Evolutionary conservation across 495 filamentous ascomycete species (phyloP), one percentile per base, ranked within the genome.

Genomic region (Aspergillus funiculosus): DNA sequence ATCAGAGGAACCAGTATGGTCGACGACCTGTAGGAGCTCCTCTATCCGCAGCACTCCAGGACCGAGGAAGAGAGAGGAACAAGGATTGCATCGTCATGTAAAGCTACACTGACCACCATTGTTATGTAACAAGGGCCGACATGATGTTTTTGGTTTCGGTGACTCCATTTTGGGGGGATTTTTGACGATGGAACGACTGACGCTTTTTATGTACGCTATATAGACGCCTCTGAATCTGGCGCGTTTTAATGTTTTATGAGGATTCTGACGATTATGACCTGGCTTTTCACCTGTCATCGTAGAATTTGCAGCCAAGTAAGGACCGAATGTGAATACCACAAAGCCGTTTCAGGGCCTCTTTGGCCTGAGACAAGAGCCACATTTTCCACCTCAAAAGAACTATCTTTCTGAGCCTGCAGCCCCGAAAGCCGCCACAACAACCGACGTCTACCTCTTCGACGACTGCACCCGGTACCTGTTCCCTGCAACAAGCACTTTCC

Each of bases 391-490:
- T 77, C 77, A 0, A 58, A 81, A 18, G 67, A 68, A 68, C 13
- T 77, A 78, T 0, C 43, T 78, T 4, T 43, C 61, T 1, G 58
- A 61, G 13, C 50, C 74, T 0, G 77, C 78, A 1, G 67, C 79
- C 10, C 69, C 80, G 0, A 75, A 78, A 58, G 76, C 75, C n/a
- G 24, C 74, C 3, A 66, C 61, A n/a, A 53, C 48, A 2, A 73
- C 73, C 47, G 73, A 75, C 1, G 60, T 51, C 14, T 75, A 69
- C 44, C 51, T 83, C 22, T 64, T 75, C 11, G 80, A 82, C 52
- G 66, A 71, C 24, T 83, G 76, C 76, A 82, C 78, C 0, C 48
- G 66, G 44, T 81, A 62, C 11, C 56, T 80, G 77, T 1, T 65
- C 70, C 13, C 55, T 83, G 15, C 78, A 82, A 44, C 60, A 75